These are phyloP conservation scores for Conticribra weissflogii DNA, from an alignment of 108 stramenopile genomes.

Conservation along the genomic window DNA sequence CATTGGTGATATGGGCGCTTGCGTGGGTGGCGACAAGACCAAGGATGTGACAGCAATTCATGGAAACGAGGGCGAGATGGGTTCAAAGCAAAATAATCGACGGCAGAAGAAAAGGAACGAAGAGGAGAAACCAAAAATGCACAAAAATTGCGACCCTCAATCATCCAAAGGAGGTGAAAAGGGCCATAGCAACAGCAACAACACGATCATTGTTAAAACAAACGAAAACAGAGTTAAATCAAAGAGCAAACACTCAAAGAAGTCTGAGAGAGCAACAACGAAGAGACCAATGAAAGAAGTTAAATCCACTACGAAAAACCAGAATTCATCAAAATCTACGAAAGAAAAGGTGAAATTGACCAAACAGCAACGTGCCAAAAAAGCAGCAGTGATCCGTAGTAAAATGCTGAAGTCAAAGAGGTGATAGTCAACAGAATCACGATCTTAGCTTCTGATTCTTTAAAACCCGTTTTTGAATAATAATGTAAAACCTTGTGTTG, in stretches of 20 bases:
- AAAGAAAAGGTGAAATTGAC: too few relatives aligned
- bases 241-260: constrained; percentile 7
- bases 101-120: not conserved
- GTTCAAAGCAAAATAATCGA: not conserved
- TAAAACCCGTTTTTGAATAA: too few relatives aligned
- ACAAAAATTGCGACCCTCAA: not conserved
- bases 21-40: not conserved
- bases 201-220: not conserved
- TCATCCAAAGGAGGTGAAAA: not conserved
- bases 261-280: not conserved
- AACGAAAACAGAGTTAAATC: not conserved
- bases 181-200: constrained; percentile 4
- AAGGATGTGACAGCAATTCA: not conserved
- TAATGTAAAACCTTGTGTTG: too few relatives aligned
- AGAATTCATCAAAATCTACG: too few relatives aligned
- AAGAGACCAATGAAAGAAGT: too few relatives aligned
- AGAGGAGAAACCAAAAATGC: not conserved
- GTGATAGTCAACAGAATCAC: too few relatives aligned
- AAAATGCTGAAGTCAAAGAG: too few relatives aligned
- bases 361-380: too few relatives aligned
- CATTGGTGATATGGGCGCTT: too few relatives aligned
- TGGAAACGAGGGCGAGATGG: not conserved
- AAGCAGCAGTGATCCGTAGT: too few relatives aligned
- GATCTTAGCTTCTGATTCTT: too few relatives aligned
- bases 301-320: too few relatives aligned